A percentile compares a stretch with the other conserved stretches of the same genome.
These are phyloP conservation scores for Claviceps africana DNA, from an alignment of 2,329 filamentous ascomycete genomes.

Conservation along the genomic window DNA sequence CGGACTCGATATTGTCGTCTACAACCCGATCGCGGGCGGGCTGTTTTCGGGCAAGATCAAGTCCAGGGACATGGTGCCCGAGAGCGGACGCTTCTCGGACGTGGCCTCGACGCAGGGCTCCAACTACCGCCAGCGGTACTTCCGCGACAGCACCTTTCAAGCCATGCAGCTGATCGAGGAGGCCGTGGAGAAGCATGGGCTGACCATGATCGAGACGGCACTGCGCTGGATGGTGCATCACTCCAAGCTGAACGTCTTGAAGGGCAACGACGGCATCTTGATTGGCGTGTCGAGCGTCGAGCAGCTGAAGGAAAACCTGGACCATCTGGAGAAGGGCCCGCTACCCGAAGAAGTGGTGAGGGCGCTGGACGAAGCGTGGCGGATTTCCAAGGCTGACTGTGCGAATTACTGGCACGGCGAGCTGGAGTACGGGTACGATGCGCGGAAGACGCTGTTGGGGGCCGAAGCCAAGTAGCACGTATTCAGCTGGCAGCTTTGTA, in stretches of 20 bases:
- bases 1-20: constrained; percentile 64
- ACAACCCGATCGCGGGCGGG: constrained; percentile 72
- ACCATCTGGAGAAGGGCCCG: constrained; percentile 51
- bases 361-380: constrained; percentile 66
- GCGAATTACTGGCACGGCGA: constrained; percentile 44
- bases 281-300: constrained; percentile 43
- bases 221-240: constrained; percentile 64
- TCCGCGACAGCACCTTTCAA: constrained; percentile 48
- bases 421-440: constrained; percentile 53
- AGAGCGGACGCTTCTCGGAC: constrained; percentile 57
- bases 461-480: constrained; percentile 23
- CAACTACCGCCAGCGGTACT: constrained; percentile 56
- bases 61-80: constrained; percentile 44
- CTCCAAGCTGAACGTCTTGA: constrained; percentile 39
- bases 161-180: constrained; percentile 55
- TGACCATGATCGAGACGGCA: constrained; percentile 59
- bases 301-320: constrained; percentile 44
- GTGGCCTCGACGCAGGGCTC: constrained; percentile 33
- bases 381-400: constrained; percentile 46
- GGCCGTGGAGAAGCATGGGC: constrained; percentile 50
- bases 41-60: constrained; percentile 72
- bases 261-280: constrained; percentile 44
- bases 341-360: constrained; percentile 63
- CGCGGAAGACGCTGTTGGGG: constrained; percentile 44
- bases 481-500: background rate